Evolutionary conservation across 371 early-diverging fungal genomes (phyloP).

Genomic region (Syncephalastrum sp.): DNA sequence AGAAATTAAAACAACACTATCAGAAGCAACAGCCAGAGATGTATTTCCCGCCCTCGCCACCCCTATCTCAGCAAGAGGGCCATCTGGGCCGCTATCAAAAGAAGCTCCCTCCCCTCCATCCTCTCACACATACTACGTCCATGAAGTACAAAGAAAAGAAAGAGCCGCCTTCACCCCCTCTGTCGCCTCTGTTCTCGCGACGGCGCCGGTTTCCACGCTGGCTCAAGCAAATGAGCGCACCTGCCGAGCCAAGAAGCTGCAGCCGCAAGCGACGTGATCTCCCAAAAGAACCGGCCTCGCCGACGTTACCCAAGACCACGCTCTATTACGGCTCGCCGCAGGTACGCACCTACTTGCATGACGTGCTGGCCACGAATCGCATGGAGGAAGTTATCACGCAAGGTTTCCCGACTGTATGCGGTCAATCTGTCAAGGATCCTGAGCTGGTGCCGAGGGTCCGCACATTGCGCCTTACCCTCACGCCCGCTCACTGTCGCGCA

Average conservation of each 20-base stretch:
- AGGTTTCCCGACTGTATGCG: conserved; percentile 8
- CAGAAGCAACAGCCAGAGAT: not conserved
- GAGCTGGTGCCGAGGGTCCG: too few relatives aligned
- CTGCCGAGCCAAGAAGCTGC: not conserved
- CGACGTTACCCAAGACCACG: conserved; percentile 8
- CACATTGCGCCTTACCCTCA: conserved; percentile 30
- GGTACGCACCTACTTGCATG: conserved; percentile 18
- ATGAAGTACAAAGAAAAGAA: not conserved
- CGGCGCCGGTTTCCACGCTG: conserved; percentile 10
- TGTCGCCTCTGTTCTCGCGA: conserved; percentile 8
- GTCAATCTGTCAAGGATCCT: not conserved
- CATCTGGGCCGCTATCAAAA: too few relatives aligned
- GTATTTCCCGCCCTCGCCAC: not conserved
- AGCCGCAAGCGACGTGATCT: too few relatives aligned
- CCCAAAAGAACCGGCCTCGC: too few relatives aligned
- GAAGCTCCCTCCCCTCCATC: too few relatives aligned
- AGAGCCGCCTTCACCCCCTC: conserved; percentile 5
- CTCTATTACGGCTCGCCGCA: conserved; percentile 20
- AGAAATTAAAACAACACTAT: not conserved
- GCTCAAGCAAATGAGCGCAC: conserved; percentile 12
- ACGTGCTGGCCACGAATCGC: conserved; percentile 12
- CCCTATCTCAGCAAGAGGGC: too few relatives aligned
- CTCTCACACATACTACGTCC: too few relatives aligned
- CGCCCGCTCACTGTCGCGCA: conserved; percentile 31
- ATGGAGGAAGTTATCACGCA: conserved; percentile 13